Conservation (phyloP, 768 basidiomycete genomes). For the Boletus eberwhitei region DNA sequence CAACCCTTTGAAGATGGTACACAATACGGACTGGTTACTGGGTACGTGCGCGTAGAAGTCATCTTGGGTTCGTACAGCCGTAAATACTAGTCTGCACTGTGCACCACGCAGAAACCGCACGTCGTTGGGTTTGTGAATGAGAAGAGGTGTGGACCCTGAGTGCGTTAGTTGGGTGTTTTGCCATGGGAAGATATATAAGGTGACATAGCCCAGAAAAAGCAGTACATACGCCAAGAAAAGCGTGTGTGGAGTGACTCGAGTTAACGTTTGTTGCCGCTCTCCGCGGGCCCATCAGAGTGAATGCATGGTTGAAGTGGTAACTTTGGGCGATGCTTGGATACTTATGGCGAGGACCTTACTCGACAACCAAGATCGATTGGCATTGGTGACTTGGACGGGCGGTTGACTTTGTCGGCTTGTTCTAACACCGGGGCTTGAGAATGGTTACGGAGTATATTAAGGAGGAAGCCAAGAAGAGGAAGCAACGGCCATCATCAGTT, state of each 20-base stretch:
- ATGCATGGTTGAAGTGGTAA: background rate
- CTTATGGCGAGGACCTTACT: background rate
- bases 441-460: background rate
- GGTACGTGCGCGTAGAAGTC: constrained; percentile 9
- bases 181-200: constrained; percentile 2
- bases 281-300: background rate
- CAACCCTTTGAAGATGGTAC: background rate
- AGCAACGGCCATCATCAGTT: no score
- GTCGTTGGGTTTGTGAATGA: constrained; percentile 4
- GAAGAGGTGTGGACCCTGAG: background rate
- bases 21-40: constrained; percentile 1
- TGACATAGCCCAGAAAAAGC: background rate
- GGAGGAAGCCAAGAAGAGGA: no score
- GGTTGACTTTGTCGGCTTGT: background rate
- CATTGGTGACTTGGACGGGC: background rate
- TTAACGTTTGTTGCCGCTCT: background rate
- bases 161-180: background rate
- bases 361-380: background rate
- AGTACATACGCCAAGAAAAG: constrained; percentile 15
- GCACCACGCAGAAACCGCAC: constrained; percentile 1
- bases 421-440: no score
- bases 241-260: background rate
- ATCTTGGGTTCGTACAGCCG: constrained; percentile 3
- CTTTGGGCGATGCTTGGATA: background rate
- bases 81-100: background rate